phyloP scores from a whole-genome alignment of 805 yeast genomes.

The Nakazawaea populi region DNA sequence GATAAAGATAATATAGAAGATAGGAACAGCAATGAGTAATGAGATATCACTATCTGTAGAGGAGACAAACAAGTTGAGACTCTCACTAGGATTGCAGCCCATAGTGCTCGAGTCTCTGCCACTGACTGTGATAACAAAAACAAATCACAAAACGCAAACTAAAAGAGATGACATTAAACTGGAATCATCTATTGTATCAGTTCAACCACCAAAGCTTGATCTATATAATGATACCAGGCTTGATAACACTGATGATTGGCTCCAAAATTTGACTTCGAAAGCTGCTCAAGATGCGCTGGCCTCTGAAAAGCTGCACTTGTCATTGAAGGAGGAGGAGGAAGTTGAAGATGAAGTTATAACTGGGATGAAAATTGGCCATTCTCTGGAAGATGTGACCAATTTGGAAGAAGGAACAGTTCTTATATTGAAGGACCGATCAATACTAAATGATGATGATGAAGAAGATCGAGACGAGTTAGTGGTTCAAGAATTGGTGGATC shows the following conservation, averaged over 20 bases:
- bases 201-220: constrained; percentile 18
- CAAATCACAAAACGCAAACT: no score
- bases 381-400: constrained; percentile 29
- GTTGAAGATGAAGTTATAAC: constrained; percentile 18
- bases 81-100: constrained; percentile 48
- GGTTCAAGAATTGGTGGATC: constrained; percentile 32
- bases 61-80: constrained; percentile 51
- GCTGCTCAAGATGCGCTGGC: neutral
- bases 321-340: constrained; percentile 4
- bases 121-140: no score
- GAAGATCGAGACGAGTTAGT: constrained; percentile 27
- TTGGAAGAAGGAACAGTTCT: constrained; percentile 37
- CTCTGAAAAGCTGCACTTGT: constrained; percentile 6
- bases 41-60: constrained; percentile 32
- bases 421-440: constrained; percentile 48
- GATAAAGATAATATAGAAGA: constrained; percentile 1
- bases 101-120: constrained; percentile 23
- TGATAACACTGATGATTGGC: constrained; percentile 35
- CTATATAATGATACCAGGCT: constrained; percentile 21
- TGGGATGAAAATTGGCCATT: constrained; percentile 40
- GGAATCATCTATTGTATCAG: no score
- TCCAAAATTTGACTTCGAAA: constrained; percentile 25
- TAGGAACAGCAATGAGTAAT: constrained; percentile 3
- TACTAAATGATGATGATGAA: constrained; percentile 29
- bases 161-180: no score